Percentiles rank a stretch among this genome's conserved stretches.
Conservation (phyloP, 352 stramenopile genomes). For the Elongisporangium undulatum region DNA sequence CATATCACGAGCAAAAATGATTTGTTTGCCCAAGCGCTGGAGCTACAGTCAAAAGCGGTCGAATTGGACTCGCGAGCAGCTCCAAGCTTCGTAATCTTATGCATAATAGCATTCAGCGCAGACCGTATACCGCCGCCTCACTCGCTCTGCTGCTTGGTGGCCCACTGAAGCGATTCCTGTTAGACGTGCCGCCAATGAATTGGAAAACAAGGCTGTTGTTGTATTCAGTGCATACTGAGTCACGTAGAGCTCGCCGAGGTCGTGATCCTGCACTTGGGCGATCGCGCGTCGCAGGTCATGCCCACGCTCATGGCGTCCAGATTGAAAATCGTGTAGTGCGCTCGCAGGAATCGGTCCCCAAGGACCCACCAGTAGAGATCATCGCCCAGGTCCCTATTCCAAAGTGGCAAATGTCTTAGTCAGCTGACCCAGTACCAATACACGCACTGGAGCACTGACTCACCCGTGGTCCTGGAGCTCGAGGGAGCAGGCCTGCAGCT, state of each 20-base stretch:
- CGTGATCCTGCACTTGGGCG: conserved; percentile 6
- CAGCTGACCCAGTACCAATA: background rate
- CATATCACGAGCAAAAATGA: too few relatives aligned
- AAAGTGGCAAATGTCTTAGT: background rate
- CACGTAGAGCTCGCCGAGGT: background rate
- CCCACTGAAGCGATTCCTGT: too few relatives aligned
- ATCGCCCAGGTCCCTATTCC: conserved; percentile 26
- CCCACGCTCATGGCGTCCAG: conserved; percentile 33
- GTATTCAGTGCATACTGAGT: too few relatives aligned
- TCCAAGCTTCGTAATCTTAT: too few relatives aligned
- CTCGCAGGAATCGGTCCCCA: conserved; percentile 49
- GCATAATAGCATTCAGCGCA: too few relatives aligned
- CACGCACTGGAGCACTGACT: conserved; percentile 1
- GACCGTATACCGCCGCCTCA: too few relatives aligned
- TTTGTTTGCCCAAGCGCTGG: too few relatives aligned
- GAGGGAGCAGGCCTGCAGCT: conserved; percentile 25
- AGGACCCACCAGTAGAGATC: conserved; percentile 57
- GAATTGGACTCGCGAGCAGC: too few relatives aligned
- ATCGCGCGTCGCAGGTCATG: conserved; percentile 33
- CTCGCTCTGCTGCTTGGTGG: too few relatives aligned
- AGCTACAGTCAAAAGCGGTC: too few relatives aligned
- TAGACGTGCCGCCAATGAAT: too few relatives aligned
- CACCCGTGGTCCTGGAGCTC: conserved; percentile 39
- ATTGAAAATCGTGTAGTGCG: conserved; percentile 68
- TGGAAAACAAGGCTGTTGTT: too few relatives aligned